Evolutionary conservation across 1,139 yeast genomes (phyloP), one percentile per base, ranked within the genome.

Genomic region (Scheffersomyces segobiensis): DNA sequence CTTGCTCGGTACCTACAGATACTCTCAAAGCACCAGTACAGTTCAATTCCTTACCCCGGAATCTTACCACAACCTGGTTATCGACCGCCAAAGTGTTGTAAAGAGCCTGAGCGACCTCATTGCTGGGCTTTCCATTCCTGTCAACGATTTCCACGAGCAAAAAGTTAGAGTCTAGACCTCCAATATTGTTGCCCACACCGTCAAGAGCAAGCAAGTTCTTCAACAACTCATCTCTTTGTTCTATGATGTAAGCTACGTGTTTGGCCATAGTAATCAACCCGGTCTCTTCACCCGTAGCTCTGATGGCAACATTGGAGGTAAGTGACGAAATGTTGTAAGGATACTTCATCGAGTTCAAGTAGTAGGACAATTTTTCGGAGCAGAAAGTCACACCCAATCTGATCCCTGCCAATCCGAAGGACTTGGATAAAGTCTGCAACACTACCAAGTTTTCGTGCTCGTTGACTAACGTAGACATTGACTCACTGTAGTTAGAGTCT

Each of bases 321-420:
- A 91, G 80, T 6, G 93, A 85, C 10, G 97, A 91, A 56, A 95
- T 91, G 72, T 95, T 96, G 75, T 95, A 96, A 0, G 99, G 99
- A 51, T 97, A 97, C 70, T 93, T 95, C 89, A 95, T 87, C 39
- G 96, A 86, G 71, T 96, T 95, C 66, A 95, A 78, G 56, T 89
- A 83, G 19, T 74, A 69, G 0, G 97, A 83, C 56, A 95, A 79
- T 57, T 83, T 84, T 17, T 79, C 75, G 18, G 83, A 79, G 12
- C 93, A 81, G 70, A 73, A 93, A 0, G 97, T 88, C 60, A 92
- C 79, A 22, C 99, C 99, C 55, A 93, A 72, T 66, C 99, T 83
- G 56, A 93, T 89, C 53, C 98, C 98, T 2, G 99, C 99, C 59
- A 95, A 83, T 5, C 99, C 99, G 76, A 95, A 96, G 0, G 98